Conservation (phyloP, 208 protist species). For the Leishmania amazonensis region DNA sequence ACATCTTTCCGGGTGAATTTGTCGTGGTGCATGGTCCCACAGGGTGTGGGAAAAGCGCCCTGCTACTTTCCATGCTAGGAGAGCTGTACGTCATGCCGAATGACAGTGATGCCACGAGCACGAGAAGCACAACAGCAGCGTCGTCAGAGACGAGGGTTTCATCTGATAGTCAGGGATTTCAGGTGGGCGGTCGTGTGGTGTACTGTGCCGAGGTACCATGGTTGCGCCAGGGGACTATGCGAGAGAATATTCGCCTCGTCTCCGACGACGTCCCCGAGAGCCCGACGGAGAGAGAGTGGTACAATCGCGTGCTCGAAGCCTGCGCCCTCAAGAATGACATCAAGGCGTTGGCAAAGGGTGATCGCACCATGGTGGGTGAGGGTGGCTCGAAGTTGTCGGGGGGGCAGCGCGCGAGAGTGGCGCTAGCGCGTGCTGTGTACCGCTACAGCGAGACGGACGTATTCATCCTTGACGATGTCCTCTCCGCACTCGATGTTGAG, state of each 20-base stretch:
- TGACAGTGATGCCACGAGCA: background rate
- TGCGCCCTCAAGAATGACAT: slow-evolving; percentile 88
- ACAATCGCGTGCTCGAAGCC: slow-evolving; percentile 56
- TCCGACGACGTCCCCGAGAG: slow-evolving; percentile 45
- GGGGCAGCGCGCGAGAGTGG: slow-evolving; percentile 87
- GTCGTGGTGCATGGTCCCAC: slow-evolving; percentile 81
- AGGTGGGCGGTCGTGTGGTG: slow-evolving; percentile 57
- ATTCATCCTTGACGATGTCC: slow-evolving; percentile 92
- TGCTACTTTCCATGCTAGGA: slow-evolving; percentile 79
- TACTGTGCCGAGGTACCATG: slow-evolving; percentile 92
- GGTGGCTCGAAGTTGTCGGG: slow-evolving; percentile 83
- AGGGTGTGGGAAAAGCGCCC: slow-evolving; percentile 80
- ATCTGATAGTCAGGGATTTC: slow-evolving; percentile 34
- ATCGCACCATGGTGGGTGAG: slow-evolving; percentile 89
- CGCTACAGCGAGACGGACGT: slow-evolving; percentile 60
- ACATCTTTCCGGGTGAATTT: slow-evolving; percentile 68
- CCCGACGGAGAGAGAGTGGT: slow-evolving; percentile 56
- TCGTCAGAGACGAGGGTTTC: background rate
- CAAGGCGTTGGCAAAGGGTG: slow-evolving; percentile 64
- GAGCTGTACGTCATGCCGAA: slow-evolving; percentile 57
- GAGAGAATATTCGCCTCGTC: slow-evolving; percentile 92
- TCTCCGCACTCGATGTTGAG: slow-evolving; percentile 93
- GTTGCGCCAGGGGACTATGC: slow-evolving; percentile 90
- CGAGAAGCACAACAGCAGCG: slow-evolving; percentile 1
- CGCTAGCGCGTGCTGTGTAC: slow-evolving; percentile 85